Conservation (phyloP, 768 basidiomycete species). For the Melanogaster broomeanus region DNA sequence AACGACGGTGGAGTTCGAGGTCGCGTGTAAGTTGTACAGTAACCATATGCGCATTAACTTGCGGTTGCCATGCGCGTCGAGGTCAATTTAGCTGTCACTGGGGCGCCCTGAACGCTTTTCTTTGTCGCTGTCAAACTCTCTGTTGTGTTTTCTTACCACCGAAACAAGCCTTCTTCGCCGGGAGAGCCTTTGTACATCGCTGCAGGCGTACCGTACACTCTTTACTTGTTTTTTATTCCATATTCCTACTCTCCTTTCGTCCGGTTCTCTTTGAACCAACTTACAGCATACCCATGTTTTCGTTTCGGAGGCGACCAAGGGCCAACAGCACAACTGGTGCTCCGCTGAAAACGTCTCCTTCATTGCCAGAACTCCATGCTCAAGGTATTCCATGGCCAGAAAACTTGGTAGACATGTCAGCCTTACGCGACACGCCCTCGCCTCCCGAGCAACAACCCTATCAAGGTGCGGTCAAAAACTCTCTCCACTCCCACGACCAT, state of each 20-base stretch:
- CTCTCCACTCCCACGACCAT: constrained; percentile 54
- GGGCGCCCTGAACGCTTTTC: constrained; percentile 4
- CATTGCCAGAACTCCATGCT: constrained; percentile 73
- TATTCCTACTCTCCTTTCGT: constrained; percentile 24
- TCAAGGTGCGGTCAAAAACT: constrained; percentile 74
- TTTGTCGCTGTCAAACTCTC: constrained; percentile 5
- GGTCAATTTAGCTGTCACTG: constrained; percentile 22
- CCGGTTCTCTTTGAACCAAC: constrained; percentile 22
- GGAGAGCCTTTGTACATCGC: constrained; percentile 19
- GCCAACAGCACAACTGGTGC: constrained; percentile 43
- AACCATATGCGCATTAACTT: too few species aligned
- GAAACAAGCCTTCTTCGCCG: constrained; percentile 12
- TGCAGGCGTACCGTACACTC: constrained; percentile 19
- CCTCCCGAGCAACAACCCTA: constrained; percentile 36
- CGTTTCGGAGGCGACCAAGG: constrained; percentile 65
- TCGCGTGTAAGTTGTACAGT: not conserved
- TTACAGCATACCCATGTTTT: constrained; percentile 56
- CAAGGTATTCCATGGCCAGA: constrained; percentile 86
- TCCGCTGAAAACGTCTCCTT: constrained; percentile 71
- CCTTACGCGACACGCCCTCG: constrained; percentile 50
- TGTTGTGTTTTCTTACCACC: not conserved
- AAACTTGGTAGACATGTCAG: constrained; percentile 72
- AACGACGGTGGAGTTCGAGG: too few species aligned
- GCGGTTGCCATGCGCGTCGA: constrained; percentile 30
- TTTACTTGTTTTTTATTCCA: constrained; percentile 26